These are phyloP conservation scores for Microsporum ferrugineum DNA, from an alignment of 2,329 filamentous ascomycete genomes.

Conservation along the genomic window DNA sequence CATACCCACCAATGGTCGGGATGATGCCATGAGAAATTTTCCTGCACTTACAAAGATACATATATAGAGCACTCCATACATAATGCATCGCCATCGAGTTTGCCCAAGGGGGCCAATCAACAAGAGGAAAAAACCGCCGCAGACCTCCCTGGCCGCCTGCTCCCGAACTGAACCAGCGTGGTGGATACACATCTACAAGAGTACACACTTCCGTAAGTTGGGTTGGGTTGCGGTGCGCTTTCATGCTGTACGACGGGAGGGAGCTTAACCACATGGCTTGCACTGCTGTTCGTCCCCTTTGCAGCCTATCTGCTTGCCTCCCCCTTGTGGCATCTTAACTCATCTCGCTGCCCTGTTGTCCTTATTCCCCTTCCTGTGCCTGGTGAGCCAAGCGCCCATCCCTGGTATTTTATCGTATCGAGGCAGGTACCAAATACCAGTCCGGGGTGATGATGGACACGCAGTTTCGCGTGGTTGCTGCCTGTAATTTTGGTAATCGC, in stretches of 20 bases:
- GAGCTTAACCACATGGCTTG: not conserved
- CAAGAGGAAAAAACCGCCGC: not conserved
- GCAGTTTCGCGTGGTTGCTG: not conserved
- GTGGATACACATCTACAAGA: not conserved
- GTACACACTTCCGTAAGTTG: not conserved
- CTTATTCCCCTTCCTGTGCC: not conserved
- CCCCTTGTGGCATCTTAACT: not conserved
- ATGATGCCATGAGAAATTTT: constrained; percentile 1
- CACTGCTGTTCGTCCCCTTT: not conserved
- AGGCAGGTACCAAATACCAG: constrained; percentile 3
- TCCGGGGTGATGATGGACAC: not conserved
- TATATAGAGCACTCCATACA: too few species aligned
- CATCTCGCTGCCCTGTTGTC: not conserved
- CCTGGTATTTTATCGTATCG: constrained; percentile 1
- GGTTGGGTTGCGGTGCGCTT: not conserved
- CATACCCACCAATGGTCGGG: not conserved
- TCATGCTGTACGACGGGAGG: not conserved
- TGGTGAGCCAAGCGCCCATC: not conserved
- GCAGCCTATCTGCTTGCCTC: not conserved
- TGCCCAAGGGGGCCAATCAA: not conserved
- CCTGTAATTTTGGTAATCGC: not conserved
- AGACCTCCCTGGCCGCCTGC: not conserved
- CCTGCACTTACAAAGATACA: too few species aligned
- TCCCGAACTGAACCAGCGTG: not conserved
- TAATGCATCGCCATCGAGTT: not conserved